Evolutionary conservation across 306 rosid genomes (phyloP), one percentile per base, ranked within the genome.

Genomic region (Boehmeria nivea): DNA sequence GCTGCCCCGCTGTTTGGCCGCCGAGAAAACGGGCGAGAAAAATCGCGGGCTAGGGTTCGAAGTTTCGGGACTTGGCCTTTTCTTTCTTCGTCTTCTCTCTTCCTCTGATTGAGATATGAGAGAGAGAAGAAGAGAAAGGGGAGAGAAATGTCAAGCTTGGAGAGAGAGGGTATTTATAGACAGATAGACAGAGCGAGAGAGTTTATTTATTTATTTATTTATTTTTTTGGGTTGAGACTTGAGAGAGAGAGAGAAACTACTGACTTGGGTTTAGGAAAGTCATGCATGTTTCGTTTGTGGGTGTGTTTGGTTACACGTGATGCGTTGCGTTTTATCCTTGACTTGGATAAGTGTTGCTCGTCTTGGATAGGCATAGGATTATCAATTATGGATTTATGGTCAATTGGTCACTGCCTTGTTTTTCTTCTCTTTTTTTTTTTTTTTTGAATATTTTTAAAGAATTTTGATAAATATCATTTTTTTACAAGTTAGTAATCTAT

Each of bases 241-340:
- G 63, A 39, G 22, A 56, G 47, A 54, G 43, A 24, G 54, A 45
- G 49, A 0, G 11, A 3, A 8, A 2, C 13, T n/a, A n/a, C 37
- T 50, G 56, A 24, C 49, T 57, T 27, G n/a, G n/a, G 59, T 46
- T 61, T 79, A 62, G 79, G 76, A 56, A 65, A 58, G 61, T 72
- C 81, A 72, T 23, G 57, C 33, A 54, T 42, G 60, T 38, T 65
- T 65, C 69, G 12, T 20, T 61, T 63, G 57, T 36, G 48, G 1
- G 12, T 16, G 12, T 20, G 55, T 65, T 77, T 72, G 65, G 68
- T 36, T 18, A 28, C 25, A 25, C 17, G 58, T n/a, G n/a, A n/a
- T n/a, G n/a, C n/a, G n/a, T 4, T 8, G 16, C 20, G 34, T 28
- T 34, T 43, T 15, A 31, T 17, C 56, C 7, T 20, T 16, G 18